Evolutionary conservation across 805 yeast genomes (phyloP), one percentile per base, ranked within the genome.

Genomic region (Metschnikowia vanudenii): DNA sequence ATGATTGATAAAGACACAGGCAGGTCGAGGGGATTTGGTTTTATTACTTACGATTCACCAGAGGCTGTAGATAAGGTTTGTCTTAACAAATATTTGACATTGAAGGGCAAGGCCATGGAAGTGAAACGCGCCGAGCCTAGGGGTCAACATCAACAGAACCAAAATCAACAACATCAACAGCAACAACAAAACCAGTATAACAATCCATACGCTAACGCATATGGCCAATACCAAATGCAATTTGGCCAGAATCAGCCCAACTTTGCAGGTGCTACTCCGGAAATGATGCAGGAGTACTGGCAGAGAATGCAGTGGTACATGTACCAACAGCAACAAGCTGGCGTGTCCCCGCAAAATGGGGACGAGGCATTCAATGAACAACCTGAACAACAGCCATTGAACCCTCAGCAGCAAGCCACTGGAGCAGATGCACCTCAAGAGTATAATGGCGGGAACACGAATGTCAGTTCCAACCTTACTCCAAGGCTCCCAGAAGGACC

Each of bases 1-100:
- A 92, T 92, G 99, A 80, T 92, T 56, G 97, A 92, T 67, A 94
- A 92, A 68, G 97, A 91, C 65, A 88, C 97, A 3, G 97, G 98
- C 49, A 81, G 96, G 61, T 89, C 97, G 2, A 81, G 98, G 71
- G 99, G 99, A 20, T 92, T 90, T 66, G 99, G 99, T 1, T 92
- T 92, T 66, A 90, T 92, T 53, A 92, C 99, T 12, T 92, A 86
- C 68, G 98, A 92, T 61, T 81, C 95, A 16, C 95, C 96, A 18
- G 91, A 85, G 38, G 97, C 97, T 13, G 97, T 92, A 37, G 97
- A 91, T 59, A 77, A 82, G 56, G 96, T 88, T 45, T 83, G 94
- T 45, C 85, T 82, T 47, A 85, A 85, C 65, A 86, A 85, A 65
- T 89, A 82, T 61, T 78, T 92, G 53, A 81, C 83, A 47, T 82